phyloP scores from a whole-genome alignment of 805 yeast genomes.

The Sugiyamaella chiloensis region DNA sequence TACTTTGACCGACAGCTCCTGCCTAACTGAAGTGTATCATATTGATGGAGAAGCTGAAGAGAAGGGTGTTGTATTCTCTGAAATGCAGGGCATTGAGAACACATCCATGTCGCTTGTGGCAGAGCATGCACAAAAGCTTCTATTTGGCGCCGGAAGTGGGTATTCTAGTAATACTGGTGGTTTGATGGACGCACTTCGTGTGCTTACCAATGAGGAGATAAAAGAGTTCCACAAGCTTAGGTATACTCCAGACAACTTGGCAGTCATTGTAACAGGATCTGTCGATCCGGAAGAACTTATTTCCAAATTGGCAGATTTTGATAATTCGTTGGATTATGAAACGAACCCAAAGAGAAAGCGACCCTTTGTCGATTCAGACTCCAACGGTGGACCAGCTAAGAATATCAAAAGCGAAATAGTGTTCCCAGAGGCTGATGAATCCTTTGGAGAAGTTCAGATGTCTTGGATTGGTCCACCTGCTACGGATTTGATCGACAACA shows the following conservation, averaged over 20 bases:
- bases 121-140: slow-evolving; percentile 41
- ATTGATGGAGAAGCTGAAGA: slow-evolving; percentile 88
- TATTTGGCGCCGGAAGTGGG: slow-evolving; percentile 58
- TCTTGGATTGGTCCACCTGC: slow-evolving; percentile 81
- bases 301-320: slow-evolving; percentile 57
- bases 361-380: slow-evolving; percentile 73
- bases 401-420: slow-evolving; percentile 51
- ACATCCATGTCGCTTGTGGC: slow-evolving; percentile 67
- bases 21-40: slow-evolving; percentile 92
- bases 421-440: slow-evolving; percentile 88
- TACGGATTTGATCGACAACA: slow-evolving; percentile 47
- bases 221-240: slow-evolving; percentile 64
- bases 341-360: slow-evolving; percentile 42
- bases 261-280: slow-evolving; percentile 81
- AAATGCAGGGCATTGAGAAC: slow-evolving; percentile 91
- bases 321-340: slow-evolving; percentile 45
- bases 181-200: slow-evolving; percentile 68
- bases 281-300: slow-evolving; percentile 74
- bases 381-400: slow-evolving; percentile 41
- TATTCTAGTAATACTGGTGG: slow-evolving; percentile 96
- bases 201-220: slow-evolving; percentile 68
- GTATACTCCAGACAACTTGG: slow-evolving; percentile 81
- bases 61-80: slow-evolving; percentile 94
- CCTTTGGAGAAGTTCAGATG: slow-evolving; percentile 69
- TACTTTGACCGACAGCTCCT: slow-evolving; percentile 83